phyloP scores from a whole-genome alignment of 2,329 filamentous ascomycete species.

The Ophiostoma fasciatum region DNA sequence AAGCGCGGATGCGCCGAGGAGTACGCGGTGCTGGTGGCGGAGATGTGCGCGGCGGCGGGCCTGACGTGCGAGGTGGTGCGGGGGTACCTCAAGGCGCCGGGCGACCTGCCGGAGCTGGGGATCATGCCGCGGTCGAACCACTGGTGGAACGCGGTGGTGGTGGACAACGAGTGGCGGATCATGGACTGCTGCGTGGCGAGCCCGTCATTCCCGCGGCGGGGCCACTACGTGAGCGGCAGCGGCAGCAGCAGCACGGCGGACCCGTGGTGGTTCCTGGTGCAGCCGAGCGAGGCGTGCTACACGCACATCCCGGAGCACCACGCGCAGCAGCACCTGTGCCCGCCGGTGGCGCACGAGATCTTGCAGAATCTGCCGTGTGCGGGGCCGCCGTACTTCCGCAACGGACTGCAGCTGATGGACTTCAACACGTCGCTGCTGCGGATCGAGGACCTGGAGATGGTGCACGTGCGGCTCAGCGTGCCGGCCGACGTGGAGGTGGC shows the following conservation, averaged over 20 bases:
- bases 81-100: conserved; percentile 82
- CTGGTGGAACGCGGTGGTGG: conserved; percentile 91
- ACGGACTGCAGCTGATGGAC: conserved; percentile 63
- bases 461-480: conserved; percentile 76
- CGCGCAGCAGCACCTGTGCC: conserved; percentile 84
- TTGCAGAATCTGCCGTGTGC: conserved; percentile 75
- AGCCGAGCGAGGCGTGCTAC: conserved; percentile 83
- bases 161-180: conserved; percentile 91
- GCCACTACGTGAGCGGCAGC: conserved; percentile 53
- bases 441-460: conserved; percentile 85
- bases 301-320: conserved; percentile 84
- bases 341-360: conserved; percentile 71
- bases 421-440: conserved; percentile 80
- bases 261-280: conserved; percentile 82
- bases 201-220: conserved; percentile 73
- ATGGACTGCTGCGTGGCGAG: conserved; percentile 89
- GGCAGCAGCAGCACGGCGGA: conserved; percentile 56
- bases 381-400: conserved; percentile 77
- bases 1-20: conserved; percentile 79
- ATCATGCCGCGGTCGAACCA: conserved; percentile 82
- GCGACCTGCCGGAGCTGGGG: conserved; percentile 67
- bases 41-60: conserved; percentile 88
- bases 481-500: conserved; percentile 82
- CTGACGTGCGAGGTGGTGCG: conserved; percentile 75
- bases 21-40: conserved; percentile 72